Evolutionary conservation across 345 rosid genomes (phyloP), one percentile per base, ranked within the genome.

Genomic region (Corymbia maculata): DNA sequence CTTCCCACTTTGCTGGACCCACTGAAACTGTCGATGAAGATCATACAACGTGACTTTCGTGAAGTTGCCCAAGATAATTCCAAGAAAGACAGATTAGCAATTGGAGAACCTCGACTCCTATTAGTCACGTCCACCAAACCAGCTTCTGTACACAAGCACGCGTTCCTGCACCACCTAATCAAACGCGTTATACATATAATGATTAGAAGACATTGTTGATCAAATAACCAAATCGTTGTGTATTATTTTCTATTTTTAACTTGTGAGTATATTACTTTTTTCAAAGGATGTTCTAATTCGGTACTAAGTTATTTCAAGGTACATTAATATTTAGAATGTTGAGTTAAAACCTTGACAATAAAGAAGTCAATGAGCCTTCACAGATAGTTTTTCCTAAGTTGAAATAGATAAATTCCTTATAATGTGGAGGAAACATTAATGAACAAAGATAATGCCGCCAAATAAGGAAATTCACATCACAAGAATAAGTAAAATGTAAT

Each of bases 1-100:
- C 26, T 55, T 3, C 61, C 0, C 28, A 8, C 61, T 4, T 0
- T 55, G 61, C 57, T 16, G 57, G 57, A 52, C 24, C 8, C 22
- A 9, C 57, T 52, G 57, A 52, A n/a, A n/a, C n/a, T n/a, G n/a
- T n/a, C n/a, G n/a, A n/a, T n/a, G n/a, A n/a, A n/a, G n/a, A n/a
- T 52, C 57, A 52, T 52, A 17, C 4, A 3, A 7, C 7, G 57
- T 52, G 57, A 52, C 57, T 52, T 52, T 17, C 4, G 9, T 19
- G 9, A 19, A 3, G 24, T 53, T 53, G 9, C 57, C 57, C 9
- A 53, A 53, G 57, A 19, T 16, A 52, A 16, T 52, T 52, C 55
- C 4, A 52, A 52, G 22, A 7, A 52, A 0, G 2, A 17, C 16
- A 21, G 0, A 52, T 16, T 6, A 52, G 22, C 57, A 52, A 17